Evolutionary conservation across 371 early-diverging fungal species (phyloP).

Genomic region (Mucor circinelloides): DNA sequence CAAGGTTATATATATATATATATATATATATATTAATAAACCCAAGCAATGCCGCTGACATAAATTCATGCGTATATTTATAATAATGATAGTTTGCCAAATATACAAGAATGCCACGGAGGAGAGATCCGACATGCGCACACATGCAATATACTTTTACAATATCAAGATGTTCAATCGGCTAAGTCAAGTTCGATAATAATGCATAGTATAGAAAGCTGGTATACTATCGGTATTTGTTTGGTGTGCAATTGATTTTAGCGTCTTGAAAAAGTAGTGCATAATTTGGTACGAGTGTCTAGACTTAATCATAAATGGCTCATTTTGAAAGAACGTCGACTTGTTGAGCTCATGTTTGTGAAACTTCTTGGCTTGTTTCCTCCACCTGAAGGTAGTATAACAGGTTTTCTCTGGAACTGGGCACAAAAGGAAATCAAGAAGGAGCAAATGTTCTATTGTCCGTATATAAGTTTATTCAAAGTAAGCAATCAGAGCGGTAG

Average conservation of each 20-base stretch:
- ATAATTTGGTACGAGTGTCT: not conserved
- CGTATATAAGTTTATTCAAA: not conserved
- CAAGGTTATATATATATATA: too few relatives aligned
- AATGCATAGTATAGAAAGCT: too few relatives aligned
- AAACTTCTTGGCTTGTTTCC: not conserved
- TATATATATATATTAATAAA: too few relatives aligned
- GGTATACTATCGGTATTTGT: too few relatives aligned
- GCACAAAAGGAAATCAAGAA: not conserved
- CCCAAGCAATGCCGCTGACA: too few relatives aligned
- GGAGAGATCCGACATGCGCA: too few relatives aligned
- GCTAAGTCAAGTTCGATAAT: too few relatives aligned
- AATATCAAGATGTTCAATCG: too few relatives aligned
- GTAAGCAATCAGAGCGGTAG: not conserved
- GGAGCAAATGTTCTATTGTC: not conserved
- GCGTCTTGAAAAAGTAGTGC: not conserved
- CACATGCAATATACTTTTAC: too few relatives aligned
- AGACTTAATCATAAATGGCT: not conserved
- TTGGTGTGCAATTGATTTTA: not conserved
- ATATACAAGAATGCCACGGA: too few relatives aligned
- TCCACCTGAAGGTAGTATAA: not conserved
- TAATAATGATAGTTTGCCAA: too few relatives aligned
- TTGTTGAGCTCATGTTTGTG: not conserved
- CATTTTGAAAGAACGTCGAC: not conserved
- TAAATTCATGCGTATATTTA: too few relatives aligned
- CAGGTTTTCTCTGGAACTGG: not conserved